Conservation (phyloP, 495 filamentous ascomycete species). For the Podospora sp. region DNA sequence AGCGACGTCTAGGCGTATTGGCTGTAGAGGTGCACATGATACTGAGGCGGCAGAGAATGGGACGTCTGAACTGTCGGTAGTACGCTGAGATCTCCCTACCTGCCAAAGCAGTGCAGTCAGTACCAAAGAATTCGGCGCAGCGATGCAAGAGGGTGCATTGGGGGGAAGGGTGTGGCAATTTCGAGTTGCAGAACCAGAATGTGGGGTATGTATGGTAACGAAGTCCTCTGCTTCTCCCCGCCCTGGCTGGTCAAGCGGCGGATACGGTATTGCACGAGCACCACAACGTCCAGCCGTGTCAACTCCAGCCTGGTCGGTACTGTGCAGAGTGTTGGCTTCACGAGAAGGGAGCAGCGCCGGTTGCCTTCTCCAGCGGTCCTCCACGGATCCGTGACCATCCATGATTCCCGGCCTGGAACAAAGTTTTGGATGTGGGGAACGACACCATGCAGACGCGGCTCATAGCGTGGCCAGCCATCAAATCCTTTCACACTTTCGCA, state of each 20-base stretch:
- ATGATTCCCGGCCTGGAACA: conserved; percentile 11
- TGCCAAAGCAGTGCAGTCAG: conserved; percentile 12
- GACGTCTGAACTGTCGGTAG: conserved; percentile 17
- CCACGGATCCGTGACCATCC: neutral
- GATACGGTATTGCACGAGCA: neutral
- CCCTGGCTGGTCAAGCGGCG: neutral
- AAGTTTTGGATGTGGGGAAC: conserved; percentile 23
- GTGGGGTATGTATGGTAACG: conserved; percentile 22
- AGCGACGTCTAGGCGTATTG: conserved; percentile 6
- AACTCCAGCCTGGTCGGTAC: neutral
- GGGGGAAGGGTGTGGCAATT: conserved; percentile 27
- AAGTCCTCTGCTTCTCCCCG: conserved; percentile 1
- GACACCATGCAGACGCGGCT: conserved; percentile 32
- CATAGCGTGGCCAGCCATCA: conserved; percentile 30
- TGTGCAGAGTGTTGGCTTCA: neutral
- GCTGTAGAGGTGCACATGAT: conserved; percentile 24
- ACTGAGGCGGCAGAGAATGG: conserved; percentile 30
- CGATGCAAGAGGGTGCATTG: conserved; percentile 17
- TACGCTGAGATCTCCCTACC: conserved; percentile 2
- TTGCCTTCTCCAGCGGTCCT: neutral
- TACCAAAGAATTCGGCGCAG: conserved; percentile 2
- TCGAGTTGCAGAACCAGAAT: conserved; percentile 24
- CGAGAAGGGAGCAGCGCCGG: neutral
- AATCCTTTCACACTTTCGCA: conserved; percentile 17
- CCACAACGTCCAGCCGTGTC: neutral